Conservation (phyloP, 805 yeast species). For the Candida ovalis region DNA sequence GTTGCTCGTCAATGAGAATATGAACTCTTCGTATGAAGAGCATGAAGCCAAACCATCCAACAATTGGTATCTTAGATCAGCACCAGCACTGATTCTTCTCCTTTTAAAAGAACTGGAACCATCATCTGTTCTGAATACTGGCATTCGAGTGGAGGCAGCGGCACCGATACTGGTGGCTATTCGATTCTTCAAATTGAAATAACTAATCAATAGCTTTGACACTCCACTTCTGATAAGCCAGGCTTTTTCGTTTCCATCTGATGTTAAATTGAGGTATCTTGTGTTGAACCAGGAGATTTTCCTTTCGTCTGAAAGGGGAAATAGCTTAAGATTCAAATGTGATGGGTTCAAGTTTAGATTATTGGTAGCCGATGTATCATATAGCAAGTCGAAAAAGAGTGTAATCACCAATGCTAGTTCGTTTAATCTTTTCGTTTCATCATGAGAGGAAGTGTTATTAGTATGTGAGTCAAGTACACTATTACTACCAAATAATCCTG, state of each 20-base stretch:
- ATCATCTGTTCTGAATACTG: neutral
- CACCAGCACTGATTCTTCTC: conserved; percentile 27
- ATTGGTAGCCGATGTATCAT: conserved; percentile 8
- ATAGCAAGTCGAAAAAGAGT: conserved; percentile 15
- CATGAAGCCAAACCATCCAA: conserved; percentile 20
- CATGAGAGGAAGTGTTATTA: neutral
- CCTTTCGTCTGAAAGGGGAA: conserved; percentile 3
- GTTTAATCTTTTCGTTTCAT: conserved; percentile 1
- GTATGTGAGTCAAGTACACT: neutral
- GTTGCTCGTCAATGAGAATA: conserved; percentile 16
- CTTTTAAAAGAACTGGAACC: conserved; percentile 18
- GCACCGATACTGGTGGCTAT: neutral
- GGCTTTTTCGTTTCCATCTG: conserved; percentile 13
- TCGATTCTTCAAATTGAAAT: conserved; percentile 27
- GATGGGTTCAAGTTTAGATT: conserved; percentile 7
- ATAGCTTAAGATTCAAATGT: conserved; percentile 14
- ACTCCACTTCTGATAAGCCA: conserved; percentile 43
- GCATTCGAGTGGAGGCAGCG: too few relatives aligned
- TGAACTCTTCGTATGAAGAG: conserved; percentile 28
- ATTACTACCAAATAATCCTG: neutral
- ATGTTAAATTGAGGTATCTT: conserved; percentile 10
- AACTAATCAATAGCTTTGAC: conserved; percentile 30
- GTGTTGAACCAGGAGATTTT: conserved; percentile 23
- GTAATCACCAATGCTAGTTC: conserved; percentile 14
- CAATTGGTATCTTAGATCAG: conserved; percentile 18